A percentile compares a stretch with the other conserved stretches of the same genome.
Evolutionary conservation across 2,329 filamentous ascomycete genomes (phyloP).

Genomic region (Aspergillus ibericus): DNA sequence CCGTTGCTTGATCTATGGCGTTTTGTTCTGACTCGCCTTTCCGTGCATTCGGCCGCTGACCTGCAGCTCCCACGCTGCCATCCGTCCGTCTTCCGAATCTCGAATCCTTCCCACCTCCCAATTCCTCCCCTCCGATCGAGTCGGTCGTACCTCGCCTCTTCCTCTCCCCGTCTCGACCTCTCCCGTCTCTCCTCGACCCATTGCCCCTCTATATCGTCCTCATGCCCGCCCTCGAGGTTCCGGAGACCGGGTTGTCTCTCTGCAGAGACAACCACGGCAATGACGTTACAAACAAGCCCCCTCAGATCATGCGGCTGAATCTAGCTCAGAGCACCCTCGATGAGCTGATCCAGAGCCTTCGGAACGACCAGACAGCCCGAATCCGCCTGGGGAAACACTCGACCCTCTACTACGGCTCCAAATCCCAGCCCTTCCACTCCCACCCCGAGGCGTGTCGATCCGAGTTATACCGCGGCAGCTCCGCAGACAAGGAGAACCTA

Average conservation of each 20-base stretch:
- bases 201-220: constrained; percentile 14
- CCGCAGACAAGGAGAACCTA: constrained; percentile 47
- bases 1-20: constrained; percentile 34
- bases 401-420: constrained; percentile 59
- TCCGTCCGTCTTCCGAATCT: constrained; percentile 28
- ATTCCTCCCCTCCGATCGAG: constrained; percentile 14
- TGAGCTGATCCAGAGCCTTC: constrained; percentile 47
- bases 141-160: neutral
- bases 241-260: constrained; percentile 43
- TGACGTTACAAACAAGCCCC: constrained; percentile 33
- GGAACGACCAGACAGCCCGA: constrained; percentile 44
- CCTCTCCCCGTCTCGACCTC: constrained; percentile 6
- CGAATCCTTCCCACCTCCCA: constrained; percentile 17
- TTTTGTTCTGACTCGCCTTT: constrained; percentile 28
- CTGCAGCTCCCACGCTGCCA: constrained; percentile 40
- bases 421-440: constrained; percentile 56
- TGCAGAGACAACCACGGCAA: constrained; percentile 32
- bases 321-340: constrained; percentile 46
- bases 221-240: constrained; percentile 41
- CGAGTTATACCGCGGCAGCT: constrained; percentile 56
- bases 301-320: constrained; percentile 50
- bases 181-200: constrained; percentile 2
- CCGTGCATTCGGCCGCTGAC: constrained; percentile 40
- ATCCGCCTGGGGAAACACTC: constrained; percentile 52
- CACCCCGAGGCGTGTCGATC: constrained; percentile 55